Evolutionary conservation across 495 filamentous ascomycete genomes (phyloP).

Genomic region (Lindgomyces ingoldianus): DNA sequence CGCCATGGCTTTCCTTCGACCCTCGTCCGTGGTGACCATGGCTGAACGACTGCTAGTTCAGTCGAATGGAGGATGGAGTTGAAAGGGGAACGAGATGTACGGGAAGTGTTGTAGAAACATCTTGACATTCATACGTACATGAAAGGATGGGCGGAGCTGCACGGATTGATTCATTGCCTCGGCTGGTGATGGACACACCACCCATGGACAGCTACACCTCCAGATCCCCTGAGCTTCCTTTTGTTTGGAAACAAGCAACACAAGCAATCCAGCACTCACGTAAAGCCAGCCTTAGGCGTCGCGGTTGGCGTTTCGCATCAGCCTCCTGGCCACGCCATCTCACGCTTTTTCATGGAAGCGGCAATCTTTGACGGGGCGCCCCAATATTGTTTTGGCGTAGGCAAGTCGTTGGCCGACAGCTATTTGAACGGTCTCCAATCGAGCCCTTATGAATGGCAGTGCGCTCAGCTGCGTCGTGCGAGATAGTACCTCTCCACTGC

Average conservation of each 20-base stretch:
- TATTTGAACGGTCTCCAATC: no score
- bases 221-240: background rate
- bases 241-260: slow-evolving; percentile 12
- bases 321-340: background rate
- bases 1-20: background rate
- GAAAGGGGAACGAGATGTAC: background rate
- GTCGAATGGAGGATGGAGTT: background rate
- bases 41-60: background rate
- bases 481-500: background rate
- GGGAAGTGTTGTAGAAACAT: background rate
- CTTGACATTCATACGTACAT: background rate
- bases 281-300: background rate
- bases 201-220: background rate
- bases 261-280: background rate
- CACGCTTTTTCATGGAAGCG: background rate
- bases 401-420: no score
- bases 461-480: no score
- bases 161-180: slow-evolving; percentile 1
- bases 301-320: background rate
- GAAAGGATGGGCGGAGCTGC: no score
- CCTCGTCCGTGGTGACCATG: background rate
- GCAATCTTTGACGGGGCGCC: background rate
- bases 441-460: no score
- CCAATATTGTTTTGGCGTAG: background rate
- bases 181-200: background rate